Base-by-base conservation (phyloP, 305 asterid genomes). In the Nicotiana rustica region DNA sequence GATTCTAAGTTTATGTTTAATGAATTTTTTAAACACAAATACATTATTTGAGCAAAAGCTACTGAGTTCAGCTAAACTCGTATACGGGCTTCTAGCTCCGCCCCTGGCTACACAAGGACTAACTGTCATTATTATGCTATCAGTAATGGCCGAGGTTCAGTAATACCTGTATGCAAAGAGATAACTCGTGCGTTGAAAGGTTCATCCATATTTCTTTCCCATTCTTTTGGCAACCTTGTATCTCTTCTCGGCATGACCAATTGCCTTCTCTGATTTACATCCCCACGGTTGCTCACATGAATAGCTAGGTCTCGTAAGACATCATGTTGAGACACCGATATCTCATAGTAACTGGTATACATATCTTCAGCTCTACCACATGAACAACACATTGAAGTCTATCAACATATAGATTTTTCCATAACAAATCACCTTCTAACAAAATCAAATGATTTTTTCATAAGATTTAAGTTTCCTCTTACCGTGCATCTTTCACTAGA, bases 251-350 rank as follows among this genome's bases (percentile, higher is more conserved):
- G 95, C 99, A 95, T 95, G 25, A 94, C 85, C 77, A 95, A 66
- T 73, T 97, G 87, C 86, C 81, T 90, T 47, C 99, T 87, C 84
- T 88, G 90, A 81, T 90, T 91, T 65, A 93, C 52, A 29, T 80
- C 87, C 17, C 90, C 95, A n/a, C 21, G 86, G 85, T 82, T 92
- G 88, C 92, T 89, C 81, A 93, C 73, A 85, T 95, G 91, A 73
- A 94, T 90, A 1, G 98, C 99, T 3, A 95, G 92, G 87, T 95
- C 99, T 49, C 99, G 88, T 85, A 95, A 67, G 8, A 94, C 98
- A 83, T 95, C 98, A 71, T 95, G 99, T 87, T 94, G 99, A 77
- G 83, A 91, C 29, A 91, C 98, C 5, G 97, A 95, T 36, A 94
- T 94, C 86, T 95, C 99, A 67, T 89, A 92, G 88, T 94, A 94